Evolutionary conservation across 2,329 filamentous ascomycete species (phyloP).

Genomic region (Phialophora tarda): DNA sequence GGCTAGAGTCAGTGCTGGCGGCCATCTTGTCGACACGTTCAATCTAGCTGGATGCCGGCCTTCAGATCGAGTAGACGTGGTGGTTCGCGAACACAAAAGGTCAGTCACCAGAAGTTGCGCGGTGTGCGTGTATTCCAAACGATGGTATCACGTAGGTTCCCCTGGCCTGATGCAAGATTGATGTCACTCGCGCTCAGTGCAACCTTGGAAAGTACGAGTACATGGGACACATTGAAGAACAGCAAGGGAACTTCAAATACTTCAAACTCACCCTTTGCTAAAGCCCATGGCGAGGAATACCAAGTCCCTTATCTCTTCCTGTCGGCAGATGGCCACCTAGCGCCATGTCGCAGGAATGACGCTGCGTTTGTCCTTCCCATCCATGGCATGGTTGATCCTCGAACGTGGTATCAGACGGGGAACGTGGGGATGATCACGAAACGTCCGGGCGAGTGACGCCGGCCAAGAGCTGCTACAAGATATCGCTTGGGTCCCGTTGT

Average conservation of each 20-base stretch:
- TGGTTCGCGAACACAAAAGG: not conserved
- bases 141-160: not conserved
- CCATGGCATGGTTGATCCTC: slow-evolving; percentile 1
- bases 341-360: slow-evolving; percentile 8
- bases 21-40: slow-evolving; percentile 19
- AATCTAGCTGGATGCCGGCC: not conserved
- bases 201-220: not conserved
- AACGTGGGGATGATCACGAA: slow-evolving; percentile 8
- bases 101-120: not conserved
- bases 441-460: not conserved
- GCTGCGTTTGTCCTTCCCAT: slow-evolving; percentile 4
- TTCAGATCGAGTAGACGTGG: not conserved
- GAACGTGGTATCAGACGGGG: slow-evolving; percentile 4
- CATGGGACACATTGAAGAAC: not conserved
- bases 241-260: not conserved
- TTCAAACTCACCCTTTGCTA: not conserved
- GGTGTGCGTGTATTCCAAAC: not conserved
- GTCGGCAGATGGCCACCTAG: slow-evolving; percentile 5
- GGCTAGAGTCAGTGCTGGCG: slow-evolving; percentile 23
- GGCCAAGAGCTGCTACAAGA: slow-evolving; percentile 1
- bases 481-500: not conserved
- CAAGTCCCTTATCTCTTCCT: slow-evolving; percentile 6
- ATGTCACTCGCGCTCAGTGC: not conserved
- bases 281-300: not conserved
- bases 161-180: not conserved